Evolutionary conservation across 345 rosid species (phyloP).

Genomic region (Brassica carinata): DNA sequence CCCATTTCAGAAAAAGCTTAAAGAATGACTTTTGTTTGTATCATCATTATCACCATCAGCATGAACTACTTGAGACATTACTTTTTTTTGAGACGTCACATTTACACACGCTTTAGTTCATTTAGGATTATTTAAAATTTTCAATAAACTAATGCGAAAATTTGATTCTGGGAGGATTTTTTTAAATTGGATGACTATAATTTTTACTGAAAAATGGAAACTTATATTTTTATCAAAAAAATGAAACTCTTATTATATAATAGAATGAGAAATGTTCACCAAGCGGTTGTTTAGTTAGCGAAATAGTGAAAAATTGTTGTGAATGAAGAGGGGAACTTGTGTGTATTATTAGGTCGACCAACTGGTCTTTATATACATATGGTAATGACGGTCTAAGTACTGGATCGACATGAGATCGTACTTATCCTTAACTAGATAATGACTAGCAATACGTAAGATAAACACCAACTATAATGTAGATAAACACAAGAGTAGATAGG

Average conservation of each 20-base stretch:
- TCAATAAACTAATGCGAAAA: not conserved
- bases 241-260: not conserved
- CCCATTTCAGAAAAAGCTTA: conserved; percentile 13
- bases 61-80: conserved; percentile 24
- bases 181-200: not conserved
- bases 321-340: too few relatives aligned
- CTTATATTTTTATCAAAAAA: not conserved
- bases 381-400: too few relatives aligned
- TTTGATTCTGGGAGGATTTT: not conserved
- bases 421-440: too few relatives aligned
- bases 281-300: not conserved
- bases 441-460: too few relatives aligned
- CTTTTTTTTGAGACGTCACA: conserved; percentile 3
- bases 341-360: too few relatives aligned
- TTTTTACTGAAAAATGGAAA: too few relatives aligned
- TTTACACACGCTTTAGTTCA: conserved; percentile 25
- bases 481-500: too few relatives aligned
- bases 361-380: too few relatives aligned
- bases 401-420: too few relatives aligned
- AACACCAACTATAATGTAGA: too few relatives aligned
- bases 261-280: not conserved
- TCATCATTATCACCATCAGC: conserved; percentile 31
- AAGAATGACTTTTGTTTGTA: conserved; percentile 28
- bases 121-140: not conserved
- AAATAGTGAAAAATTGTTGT: not conserved